Evolutionary conservation across 2,329 filamentous ascomycete genomes (phyloP), one percentile per base, ranked within the genome.

Genomic region (Macroventuria anomochaeta): DNA sequence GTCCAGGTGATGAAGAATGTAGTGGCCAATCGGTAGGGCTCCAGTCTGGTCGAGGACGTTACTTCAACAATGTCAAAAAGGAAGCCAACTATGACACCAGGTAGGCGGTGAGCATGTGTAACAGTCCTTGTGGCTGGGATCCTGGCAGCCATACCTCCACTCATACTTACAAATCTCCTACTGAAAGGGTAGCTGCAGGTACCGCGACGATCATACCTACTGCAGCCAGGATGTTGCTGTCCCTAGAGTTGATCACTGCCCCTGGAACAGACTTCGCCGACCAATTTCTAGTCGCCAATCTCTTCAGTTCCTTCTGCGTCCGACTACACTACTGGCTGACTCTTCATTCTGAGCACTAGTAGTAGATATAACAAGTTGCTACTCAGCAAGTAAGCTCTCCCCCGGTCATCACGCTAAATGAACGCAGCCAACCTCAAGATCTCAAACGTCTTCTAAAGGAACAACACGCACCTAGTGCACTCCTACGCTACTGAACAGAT

Each of bases 101-200:
- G 53, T 40, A 59, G 55, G 66, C 63, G 61, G 65, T 69, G 64
- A 67, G 59, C 55, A 53, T 61, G 63, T 67, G 58, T 54, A 55
- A 65, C 49, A 15, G 37, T 39, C n/a, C 32, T 12, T 23, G 13
- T 36, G 34, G 34, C 44, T 34, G 40, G 33, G 23, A 40, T 29
- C 18, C 40, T 29, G 29, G 39, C 17, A 26, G 33, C 34, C 40
- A 49, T 34, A 20, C n/a, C 12, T 25, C 8, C 33, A 31, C 26
- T 18, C 41, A 40, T 33, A 39, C 21, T 40, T 28, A 42, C 23
- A 31, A 23, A 39, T 13, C 17, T 10, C 17, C 26, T 32, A 34
- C 38, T 15, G 23, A 34, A 40, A 34, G 17, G 32, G 39, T 26
- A 34, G 10, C 43, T 44, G 44, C 51, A 44, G 44, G 51, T 54